These are phyloP conservation scores for Lactuca saligna DNA, from an alignment of 129 eudicot species.

Conservation along the genomic window DNA sequence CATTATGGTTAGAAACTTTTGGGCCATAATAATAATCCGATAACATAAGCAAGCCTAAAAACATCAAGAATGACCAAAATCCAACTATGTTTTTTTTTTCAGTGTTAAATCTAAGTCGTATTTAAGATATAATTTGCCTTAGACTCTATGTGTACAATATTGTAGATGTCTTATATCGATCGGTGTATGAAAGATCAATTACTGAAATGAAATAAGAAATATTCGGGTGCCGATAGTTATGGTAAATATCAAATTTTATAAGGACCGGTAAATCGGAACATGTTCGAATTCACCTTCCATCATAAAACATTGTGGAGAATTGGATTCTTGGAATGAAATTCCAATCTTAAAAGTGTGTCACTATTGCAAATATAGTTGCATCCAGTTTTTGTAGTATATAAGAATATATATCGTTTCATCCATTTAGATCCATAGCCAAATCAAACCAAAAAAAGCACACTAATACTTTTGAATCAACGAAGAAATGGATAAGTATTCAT, in stretches of 20 bases:
- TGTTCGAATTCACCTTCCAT: conserved; percentile 34
- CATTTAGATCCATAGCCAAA: background rate
- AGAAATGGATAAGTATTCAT: conserved; percentile 23
- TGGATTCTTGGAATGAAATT: conserved; percentile 29
- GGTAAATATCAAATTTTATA: conserved; percentile 23
- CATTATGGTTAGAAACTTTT: conserved; percentile 8
- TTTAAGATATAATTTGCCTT: background rate
- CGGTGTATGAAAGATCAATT: too few species aligned
- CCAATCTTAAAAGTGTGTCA: background rate
- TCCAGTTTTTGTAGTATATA: conserved; percentile 24
- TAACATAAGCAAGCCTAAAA: background rate
- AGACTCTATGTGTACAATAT: too few species aligned
- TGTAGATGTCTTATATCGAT: too few species aligned
- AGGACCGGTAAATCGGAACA: conserved; percentile 26
- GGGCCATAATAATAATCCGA: background rate
- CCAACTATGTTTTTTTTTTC: background rate
- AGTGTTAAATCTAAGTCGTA: background rate
- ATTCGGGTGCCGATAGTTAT: background rate
- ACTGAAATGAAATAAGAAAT: background rate
- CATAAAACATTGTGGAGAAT: conserved; percentile 31
- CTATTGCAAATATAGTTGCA: conserved; percentile 15
- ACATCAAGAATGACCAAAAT: background rate
- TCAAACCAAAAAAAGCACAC: background rate
- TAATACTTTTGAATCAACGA: background rate
- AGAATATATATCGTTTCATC: conserved; percentile 3